Evolutionary conservation across 768 basidiomycete species (phyloP).

Genomic region (Serendipita indica): DNA sequence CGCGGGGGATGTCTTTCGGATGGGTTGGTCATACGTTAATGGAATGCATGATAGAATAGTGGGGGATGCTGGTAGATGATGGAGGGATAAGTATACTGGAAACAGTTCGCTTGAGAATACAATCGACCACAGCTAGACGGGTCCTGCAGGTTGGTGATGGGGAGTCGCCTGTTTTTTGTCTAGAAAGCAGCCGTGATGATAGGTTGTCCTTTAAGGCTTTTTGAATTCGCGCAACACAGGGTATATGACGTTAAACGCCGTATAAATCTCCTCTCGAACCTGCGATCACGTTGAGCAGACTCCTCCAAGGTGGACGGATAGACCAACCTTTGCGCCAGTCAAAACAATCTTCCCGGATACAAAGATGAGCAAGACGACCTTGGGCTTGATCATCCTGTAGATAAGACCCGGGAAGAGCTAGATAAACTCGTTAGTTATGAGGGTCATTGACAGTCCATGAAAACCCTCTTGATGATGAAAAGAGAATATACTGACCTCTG

Average conservation of each 20-base stretch:
- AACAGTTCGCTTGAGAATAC: too few species aligned
- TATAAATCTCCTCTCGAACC: conserved; percentile 99
- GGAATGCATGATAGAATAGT: too few species aligned
- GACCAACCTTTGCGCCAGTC: conserved; percentile 90
- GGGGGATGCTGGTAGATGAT: background rate
- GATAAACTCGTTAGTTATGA: conserved; percentile 12
- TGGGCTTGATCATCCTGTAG: conserved; percentile 99
- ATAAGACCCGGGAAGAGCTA: conserved; percentile 98
- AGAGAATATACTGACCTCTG: conserved; percentile 53
- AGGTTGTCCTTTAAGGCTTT: conserved; percentile 38
- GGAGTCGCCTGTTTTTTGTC: too few species aligned
- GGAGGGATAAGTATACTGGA: too few species aligned
- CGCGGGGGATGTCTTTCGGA: too few species aligned
- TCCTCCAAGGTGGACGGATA: conserved; percentile 21
- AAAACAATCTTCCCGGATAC: conserved; percentile 98
- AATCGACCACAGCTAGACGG: too few species aligned
- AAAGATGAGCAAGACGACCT: conserved; percentile 96
- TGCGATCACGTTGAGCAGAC: conserved; percentile 35
- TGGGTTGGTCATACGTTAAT: background rate
- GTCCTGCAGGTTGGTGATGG: too few species aligned
- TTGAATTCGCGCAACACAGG: conserved; percentile 93
- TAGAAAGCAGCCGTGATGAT: background rate
- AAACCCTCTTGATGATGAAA: background rate
- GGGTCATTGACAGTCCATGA: background rate
- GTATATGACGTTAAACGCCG: conserved; percentile 98